phyloP scores from a whole-genome alignment of 2,329 filamentous ascomycete species.

The Xylaria sp. region DNA sequence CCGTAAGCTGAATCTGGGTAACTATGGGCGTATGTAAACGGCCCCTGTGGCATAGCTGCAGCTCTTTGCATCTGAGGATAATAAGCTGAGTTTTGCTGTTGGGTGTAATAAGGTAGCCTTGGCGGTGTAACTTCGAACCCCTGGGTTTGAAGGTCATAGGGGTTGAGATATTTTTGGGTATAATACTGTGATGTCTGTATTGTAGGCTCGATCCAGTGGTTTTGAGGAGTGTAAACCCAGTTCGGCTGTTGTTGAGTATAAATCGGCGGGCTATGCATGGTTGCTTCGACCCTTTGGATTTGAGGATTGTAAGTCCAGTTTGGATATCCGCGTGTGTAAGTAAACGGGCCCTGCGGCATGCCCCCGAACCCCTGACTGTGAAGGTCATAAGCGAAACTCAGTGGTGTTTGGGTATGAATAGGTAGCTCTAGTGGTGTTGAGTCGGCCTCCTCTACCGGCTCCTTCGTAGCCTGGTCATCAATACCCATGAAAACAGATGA shows the following conservation, averaged over 20 bases:
- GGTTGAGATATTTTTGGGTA: too few species aligned
- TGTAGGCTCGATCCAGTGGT: too few species aligned
- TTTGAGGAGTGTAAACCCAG: too few species aligned
- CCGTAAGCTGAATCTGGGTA: not conserved
- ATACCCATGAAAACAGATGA: constrained; percentile 12
- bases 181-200: too few species aligned
- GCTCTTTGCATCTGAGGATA: not conserved
- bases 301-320: not conserved
- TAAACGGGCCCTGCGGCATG: not conserved
- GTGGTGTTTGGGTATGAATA: too few species aligned
- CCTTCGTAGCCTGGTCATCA: not conserved
- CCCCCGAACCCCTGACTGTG: not conserved
- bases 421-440: not conserved
- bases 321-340: not conserved
- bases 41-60: too few species aligned
- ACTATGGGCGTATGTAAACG: not conserved
- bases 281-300: not conserved
- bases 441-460: not conserved
- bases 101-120: not conserved
- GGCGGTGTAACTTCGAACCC: too few species aligned
- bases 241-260: not conserved
- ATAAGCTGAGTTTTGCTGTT: not conserved
- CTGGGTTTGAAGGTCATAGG: not conserved
- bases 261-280: not conserved
- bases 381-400: not conserved